Evolutionary conservation across 2,329 filamentous ascomycete genomes (phyloP).

Genomic region (Monosporascus sp.): DNA sequence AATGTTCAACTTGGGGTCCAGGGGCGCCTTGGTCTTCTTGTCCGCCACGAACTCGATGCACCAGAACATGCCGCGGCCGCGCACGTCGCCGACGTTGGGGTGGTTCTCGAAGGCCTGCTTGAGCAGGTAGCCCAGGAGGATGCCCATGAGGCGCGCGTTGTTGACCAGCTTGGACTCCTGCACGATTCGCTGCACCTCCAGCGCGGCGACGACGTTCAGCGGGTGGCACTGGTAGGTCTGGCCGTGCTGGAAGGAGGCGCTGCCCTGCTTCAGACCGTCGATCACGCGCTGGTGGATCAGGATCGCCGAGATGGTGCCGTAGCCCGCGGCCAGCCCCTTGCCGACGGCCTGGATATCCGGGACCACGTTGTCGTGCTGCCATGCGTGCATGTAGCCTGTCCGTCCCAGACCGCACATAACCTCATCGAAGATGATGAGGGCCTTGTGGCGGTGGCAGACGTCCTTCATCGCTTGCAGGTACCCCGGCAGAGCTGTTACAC

Average conservation of each 20-base stretch:
- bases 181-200: conserved; percentile 35
- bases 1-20: conserved; percentile 21
- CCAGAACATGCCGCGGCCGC: conserved; percentile 40
- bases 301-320: conserved; percentile 54
- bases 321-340: conserved; percentile 58
- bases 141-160: conserved; percentile 29
- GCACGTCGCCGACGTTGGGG: conserved; percentile 36
- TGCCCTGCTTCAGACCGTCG: conserved; percentile 37
- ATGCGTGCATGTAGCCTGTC: conserved; percentile 46
- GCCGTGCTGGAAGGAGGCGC: conserved; percentile 47
- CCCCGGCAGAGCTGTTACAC: conserved; percentile 54
- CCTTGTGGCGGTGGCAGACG: conserved; percentile 59
- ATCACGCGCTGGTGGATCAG: conserved; percentile 46
- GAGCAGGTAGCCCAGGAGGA: conserved; percentile 25
- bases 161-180: conserved; percentile 27
- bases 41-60: conserved; percentile 36
- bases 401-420: conserved; percentile 54
- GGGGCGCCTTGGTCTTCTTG: conserved; percentile 26
- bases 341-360: conserved; percentile 59
- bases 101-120: conserved; percentile 22
- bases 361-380: conserved; percentile 43
- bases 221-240: conserved; percentile 48
- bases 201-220: conserved; percentile 32
- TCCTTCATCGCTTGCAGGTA: conserved; percentile 60
- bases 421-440: conserved; percentile 62